Percentiles rank a stretch among this genome's conserved stretches.
Evolutionary conservation across 106 monocot genomes (phyloP).

Genomic region (Posidonia australis): DNA sequence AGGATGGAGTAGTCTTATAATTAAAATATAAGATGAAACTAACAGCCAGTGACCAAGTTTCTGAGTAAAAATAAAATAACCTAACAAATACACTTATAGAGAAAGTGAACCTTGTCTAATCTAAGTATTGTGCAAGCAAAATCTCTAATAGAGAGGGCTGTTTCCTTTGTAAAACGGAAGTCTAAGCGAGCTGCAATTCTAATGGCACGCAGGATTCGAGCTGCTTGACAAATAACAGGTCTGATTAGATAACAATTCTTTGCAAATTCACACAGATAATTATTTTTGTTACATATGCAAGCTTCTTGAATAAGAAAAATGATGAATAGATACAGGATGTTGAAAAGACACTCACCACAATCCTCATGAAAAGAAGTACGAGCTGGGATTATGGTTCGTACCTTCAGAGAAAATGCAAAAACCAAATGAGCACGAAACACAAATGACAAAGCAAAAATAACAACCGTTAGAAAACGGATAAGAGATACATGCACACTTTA

Average conservation of each 20-base stretch:
- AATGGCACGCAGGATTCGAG: constrained; percentile 93
- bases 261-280: not conserved
- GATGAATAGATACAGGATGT: not conserved
- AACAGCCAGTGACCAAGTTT: no score
- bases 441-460: not conserved
- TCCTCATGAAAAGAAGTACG: constrained; percentile 75
- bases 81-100: not conserved
- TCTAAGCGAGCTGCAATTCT: constrained; percentile 92
- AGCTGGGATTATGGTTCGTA: constrained; percentile 74
- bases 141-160: constrained; percentile 62
- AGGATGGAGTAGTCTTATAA: no score
- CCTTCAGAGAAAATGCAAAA: constrained; percentile 29
- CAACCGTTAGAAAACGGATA: constrained; percentile 3
- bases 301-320: not conserved
- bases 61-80: not conserved
- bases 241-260: not conserved
- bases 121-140: constrained; percentile 48
- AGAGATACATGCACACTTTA: constrained; percentile 71
- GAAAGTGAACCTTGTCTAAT: constrained; percentile 67
- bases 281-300: not conserved
- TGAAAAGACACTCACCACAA: constrained; percentile 47
- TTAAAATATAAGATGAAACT: no score
- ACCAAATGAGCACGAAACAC: constrained; percentile 1
- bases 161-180: constrained; percentile 79
- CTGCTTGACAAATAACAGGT: constrained; percentile 30